Base-by-base conservation (phyloP, 176 grass and related monocot genomes). In the Coix lacrymajobi region DNA sequence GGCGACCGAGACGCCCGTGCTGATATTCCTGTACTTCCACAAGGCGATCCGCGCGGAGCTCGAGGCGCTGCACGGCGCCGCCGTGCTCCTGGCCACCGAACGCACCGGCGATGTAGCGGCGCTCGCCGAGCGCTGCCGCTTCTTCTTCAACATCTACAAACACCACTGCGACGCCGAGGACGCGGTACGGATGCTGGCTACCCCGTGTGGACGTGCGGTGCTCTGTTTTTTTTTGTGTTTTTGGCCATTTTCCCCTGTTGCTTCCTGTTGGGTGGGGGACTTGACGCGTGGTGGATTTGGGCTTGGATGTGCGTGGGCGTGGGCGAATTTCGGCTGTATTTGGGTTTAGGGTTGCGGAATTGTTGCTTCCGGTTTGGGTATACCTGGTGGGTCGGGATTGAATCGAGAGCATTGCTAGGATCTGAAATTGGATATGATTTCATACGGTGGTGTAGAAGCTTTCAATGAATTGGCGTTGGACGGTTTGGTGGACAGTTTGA, bases 131-230 rank as follows among this genome's bases (percentile, higher is more conserved):
- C 91, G 89, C 60, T 99, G 91, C 89, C 87, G 87, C 69, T 99
- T 93, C 81, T 85, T 99, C 80, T 88, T 96, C 82, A 89, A 76
- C 85, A 93, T 99, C 75, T 99, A 99, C 79, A 93, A 96, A 70
- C 91, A 96, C 84, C 97, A 99, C 83, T 99, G 93, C 88, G 85
- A 99, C 73, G 97, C 96, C 54, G 96, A 99, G 85, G 96, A 99
- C 77, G 89, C 91, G 85, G 96, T 99, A 96, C 51, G 80, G 75
- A 40, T 58, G 75, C 76, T 80, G 11, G 4, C 65, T 73, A 24
- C 46, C 87, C 62, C 54, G 4, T 58, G 29, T 58, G n/a, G 29
- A 7, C n/a, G n/a, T n/a, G n/a, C n/a, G n/a, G n/a, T 25, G 45
- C 38, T 33, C 75, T 24, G 56, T 88, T 61, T 71, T 61, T 71